Conservation (phyloP, 2,329 filamentous ascomycete genomes). For the Fusarium brevicatenulatum region DNA sequence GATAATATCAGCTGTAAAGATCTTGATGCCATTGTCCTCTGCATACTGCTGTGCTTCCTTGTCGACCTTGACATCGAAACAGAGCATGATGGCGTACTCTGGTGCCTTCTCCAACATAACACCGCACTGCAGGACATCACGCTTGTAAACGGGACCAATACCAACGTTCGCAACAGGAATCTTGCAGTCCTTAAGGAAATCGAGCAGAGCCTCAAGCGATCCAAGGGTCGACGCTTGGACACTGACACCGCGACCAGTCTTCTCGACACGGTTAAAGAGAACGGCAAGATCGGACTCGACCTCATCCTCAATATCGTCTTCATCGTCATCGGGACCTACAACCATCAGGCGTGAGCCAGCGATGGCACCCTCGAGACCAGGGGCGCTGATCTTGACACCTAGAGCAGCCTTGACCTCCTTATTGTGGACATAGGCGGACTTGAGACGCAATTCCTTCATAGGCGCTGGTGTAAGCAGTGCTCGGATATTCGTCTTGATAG, state of each 20-base stretch:
- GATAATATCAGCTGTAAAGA: slow-evolving; percentile 98
- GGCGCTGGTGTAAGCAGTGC: slow-evolving; percentile 92
- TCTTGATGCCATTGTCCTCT: slow-evolving; percentile 93
- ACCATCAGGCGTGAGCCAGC: slow-evolving; percentile 95
- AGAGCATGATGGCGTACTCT: slow-evolving; percentile 98
- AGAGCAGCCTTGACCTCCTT: slow-evolving; percentile 98
- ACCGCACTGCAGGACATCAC: slow-evolving; percentile 94
- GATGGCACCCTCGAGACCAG: slow-evolving; percentile 94
- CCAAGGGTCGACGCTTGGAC: slow-evolving; percentile 98
- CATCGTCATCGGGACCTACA: slow-evolving; percentile 93
- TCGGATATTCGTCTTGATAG: slow-evolving; percentile 94
- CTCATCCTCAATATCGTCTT: slow-evolving; percentile 96
- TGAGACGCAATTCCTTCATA: slow-evolving; percentile 92
- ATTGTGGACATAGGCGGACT: slow-evolving; percentile 97
- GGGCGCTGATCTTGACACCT: slow-evolving; percentile 98
- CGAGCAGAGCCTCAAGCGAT: slow-evolving; percentile 93
- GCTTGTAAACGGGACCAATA: slow-evolving; percentile 97
- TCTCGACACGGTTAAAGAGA: slow-evolving; percentile 90
- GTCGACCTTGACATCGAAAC: slow-evolving; percentile 99
- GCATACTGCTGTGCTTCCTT: slow-evolving; percentile 93
- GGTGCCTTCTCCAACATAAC: slow-evolving; percentile 96
- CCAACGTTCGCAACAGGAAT: slow-evolving; percentile 98
- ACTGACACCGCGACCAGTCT: slow-evolving; percentile 91
- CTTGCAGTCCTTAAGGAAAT: slow-evolving; percentile 95
- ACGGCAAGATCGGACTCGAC: slow-evolving; percentile 94